Conservation (phyloP, 106 monocot species). For the Gastrodia elata region DNA sequence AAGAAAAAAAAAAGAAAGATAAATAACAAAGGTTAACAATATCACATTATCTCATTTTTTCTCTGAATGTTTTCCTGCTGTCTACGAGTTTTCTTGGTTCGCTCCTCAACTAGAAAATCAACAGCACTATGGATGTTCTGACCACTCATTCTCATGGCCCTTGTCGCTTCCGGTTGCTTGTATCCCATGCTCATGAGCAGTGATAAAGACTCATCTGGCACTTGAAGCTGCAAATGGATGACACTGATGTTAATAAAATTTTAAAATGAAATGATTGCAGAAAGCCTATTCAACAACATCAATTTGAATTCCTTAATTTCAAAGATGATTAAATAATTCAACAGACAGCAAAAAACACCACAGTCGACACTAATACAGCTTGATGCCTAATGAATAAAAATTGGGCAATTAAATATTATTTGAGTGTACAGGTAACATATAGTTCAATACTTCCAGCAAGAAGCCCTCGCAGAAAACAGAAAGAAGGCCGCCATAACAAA, state of each 20-base stretch:
- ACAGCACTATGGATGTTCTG: conserved; percentile 76
- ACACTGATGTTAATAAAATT: background rate
- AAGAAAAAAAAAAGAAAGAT: background rate
- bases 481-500: too few relatives aligned
- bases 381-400: background rate
- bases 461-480: too few relatives aligned
- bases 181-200: conserved; percentile 87
- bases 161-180: conserved; percentile 59
- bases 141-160: conserved; percentile 75
- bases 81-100: conserved; percentile 44
- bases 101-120: conserved; percentile 76
- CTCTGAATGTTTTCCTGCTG: conserved; percentile 41
- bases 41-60: conserved; percentile 56
- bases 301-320: background rate
- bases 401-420: background rate
- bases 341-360: background rate
- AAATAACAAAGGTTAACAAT: background rate
- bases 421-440: background rate
- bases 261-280: background rate
- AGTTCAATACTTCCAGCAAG: too few relatives aligned
- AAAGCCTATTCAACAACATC: background rate
- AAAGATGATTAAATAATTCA: background rate
- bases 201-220: conserved; percentile 74
- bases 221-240: conserved; percentile 56
- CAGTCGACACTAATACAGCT: background rate